Base-by-base conservation (phyloP, 176 grass and related monocot species). In the Carex pumila region DNA sequence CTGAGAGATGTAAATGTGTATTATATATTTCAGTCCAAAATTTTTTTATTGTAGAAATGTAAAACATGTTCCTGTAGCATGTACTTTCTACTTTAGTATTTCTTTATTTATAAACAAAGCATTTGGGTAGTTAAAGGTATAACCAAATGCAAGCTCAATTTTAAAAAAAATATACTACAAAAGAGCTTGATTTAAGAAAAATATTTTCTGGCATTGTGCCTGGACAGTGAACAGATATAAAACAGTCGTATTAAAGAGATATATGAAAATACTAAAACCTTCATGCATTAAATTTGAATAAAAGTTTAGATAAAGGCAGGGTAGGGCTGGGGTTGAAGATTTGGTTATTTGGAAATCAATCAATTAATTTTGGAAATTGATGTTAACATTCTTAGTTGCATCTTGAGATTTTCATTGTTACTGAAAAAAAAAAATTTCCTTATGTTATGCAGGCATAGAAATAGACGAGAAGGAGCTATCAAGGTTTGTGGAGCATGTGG, bases 391-490 rank as follows among this genome's bases (percentile, higher is more conserved):
- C 52, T 77, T 15, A 4, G 2, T 77, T 78, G 73, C 52, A 34
- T 57, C 29, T 57, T 18, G 52, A 36, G 18, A 55, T 74, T 29
- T 29, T 12, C 53, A 78, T 21, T 57, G 25, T 10, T 29, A 78
- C 50, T 57, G 13, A 18, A 78, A 34, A 78, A 62, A 25, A 25
- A 34, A 17, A 31, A 57, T 36, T 18, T 2, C 4, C 1, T 56
- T 91, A 62, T 41, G 84, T 85, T 88, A 85, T 92, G 84, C 92
- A 97, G 95, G 95, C 71, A 97, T 97, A 90, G 87, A 97, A 85
- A 97, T 97, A 87, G 89, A 91, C 76, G 95, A 97, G 66, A 92
- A 97, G 59, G 92, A 97, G 68, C 89, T 97, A 83, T 92, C 95
- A 82, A 89, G 87, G 55, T 97, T 97, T 79, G 92, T 97, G 76